Conservation (phyloP, 352 stramenopile species). For the Phytophthora constricta region DNA sequence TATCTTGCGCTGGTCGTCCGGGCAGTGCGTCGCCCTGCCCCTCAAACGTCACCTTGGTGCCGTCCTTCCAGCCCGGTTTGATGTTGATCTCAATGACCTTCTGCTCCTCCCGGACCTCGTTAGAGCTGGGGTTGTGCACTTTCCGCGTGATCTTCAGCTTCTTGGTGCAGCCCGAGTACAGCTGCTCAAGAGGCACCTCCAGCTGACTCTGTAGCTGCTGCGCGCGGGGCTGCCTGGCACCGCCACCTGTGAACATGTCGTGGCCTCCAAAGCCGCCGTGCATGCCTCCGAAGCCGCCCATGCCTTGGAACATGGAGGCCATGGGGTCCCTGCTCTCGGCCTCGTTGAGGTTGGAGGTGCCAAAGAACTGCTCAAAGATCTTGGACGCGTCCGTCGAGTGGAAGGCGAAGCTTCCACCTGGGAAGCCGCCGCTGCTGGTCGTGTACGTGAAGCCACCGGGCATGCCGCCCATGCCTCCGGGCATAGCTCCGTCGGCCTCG, state of each 20-base stretch:
- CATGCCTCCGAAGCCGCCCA: conserved; percentile 63
- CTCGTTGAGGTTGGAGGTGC: conserved; percentile 81
- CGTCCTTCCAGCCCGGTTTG: conserved; percentile 96
- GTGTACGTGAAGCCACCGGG: conserved; percentile 51
- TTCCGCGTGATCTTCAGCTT: conserved; percentile 97
- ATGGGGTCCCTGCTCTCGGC: conserved; percentile 77
- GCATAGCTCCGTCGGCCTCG: conserved; percentile 34
- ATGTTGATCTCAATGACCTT: conserved; percentile 96
- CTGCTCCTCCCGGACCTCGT: conserved; percentile 94
- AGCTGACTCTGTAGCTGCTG: conserved; percentile 84
- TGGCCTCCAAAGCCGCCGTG: conserved; percentile 41
- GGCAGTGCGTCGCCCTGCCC: conserved; percentile 90
- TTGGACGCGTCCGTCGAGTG: conserved; percentile 84
- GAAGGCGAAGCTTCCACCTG: conserved; percentile 65
- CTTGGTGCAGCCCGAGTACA: conserved; percentile 86
- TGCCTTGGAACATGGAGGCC: conserved; percentile 69
- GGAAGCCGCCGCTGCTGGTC: conserved; percentile 65
- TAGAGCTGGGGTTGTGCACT: conserved; percentile 71
- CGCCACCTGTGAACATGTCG: conserved; percentile 50
- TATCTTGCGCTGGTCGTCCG: conserved; percentile 92
- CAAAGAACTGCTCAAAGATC: conserved; percentile 93
- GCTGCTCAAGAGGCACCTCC: conserved; percentile 93
- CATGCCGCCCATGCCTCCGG: conserved; percentile 74
- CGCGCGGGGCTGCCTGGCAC: conserved; percentile 32
- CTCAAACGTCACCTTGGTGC: conserved; percentile 97